Evolutionary conservation across 345 rosid genomes (phyloP), one percentile per base, ranked within the genome.

Genomic region (Brassica juncea): DNA sequence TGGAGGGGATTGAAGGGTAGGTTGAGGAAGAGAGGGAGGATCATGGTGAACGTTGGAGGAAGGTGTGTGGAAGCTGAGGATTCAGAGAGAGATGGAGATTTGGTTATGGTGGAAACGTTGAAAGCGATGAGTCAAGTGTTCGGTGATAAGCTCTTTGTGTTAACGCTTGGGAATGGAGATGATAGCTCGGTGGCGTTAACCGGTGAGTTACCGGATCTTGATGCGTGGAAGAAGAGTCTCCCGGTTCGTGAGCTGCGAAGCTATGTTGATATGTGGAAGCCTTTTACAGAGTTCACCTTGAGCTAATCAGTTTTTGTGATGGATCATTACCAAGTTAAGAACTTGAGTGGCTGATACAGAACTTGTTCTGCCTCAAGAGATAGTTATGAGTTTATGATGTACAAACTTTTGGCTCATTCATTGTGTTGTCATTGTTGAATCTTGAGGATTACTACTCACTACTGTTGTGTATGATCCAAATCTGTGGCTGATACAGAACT

Each of bases 151-250:
- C 77, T 92, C 61, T 81, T 66, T 70, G 86, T 91, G 64, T 74
- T 90, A 79, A 83, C 74, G 34, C 88, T 89, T 27, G 94, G 92
- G 0, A 78, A 81, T 58, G 76, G 86, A 60, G 91, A 92, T 16
- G 98, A 94, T 79, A 90, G 97, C 83, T 77, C 91, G 1, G 42
- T 91, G 70, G 94, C 94, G 30, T 82, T 91, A 23, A 91, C 92
- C 0, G 95, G 95, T 63, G 79, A 83, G 16, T 75, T 88, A 74
- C 97, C 97, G 14, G 87, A 91, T 83, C 74, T 76, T 68, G 89
- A 86, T 70, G 85, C 77, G 6, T 92, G 99, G 98, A 92, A 82
- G 82, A 80, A 78, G 71, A 67, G 35, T 31, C 73, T 94, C 21
- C 83, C 77, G 28, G 84, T 87, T 19, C 68, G 55, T 14, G 74